Conservation (phyloP, 148 eudicot species). For the Pharnaceum exiguum region DNA sequence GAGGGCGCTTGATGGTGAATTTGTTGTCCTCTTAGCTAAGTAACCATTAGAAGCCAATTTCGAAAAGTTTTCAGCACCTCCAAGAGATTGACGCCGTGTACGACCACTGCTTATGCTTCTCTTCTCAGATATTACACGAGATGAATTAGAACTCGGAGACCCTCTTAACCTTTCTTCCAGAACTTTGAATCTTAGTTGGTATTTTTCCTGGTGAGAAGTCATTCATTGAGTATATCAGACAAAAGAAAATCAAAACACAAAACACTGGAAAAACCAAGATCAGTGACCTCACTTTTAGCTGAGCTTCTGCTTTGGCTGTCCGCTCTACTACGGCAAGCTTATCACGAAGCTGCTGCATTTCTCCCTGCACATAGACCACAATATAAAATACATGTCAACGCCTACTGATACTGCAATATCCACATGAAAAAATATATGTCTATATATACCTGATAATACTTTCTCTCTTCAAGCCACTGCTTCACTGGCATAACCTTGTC, state of each 20-base stretch:
- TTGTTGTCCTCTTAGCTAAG: slow-evolving; percentile 42
- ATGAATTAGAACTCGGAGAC: slow-evolving; percentile 32
- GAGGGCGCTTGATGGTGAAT: slow-evolving; percentile 35
- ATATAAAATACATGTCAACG: background rate
- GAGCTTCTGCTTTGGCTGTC: slow-evolving; percentile 91
- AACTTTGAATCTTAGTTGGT: slow-evolving; percentile 85
- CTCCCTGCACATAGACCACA: slow-evolving; percentile 40
- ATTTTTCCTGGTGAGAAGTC: slow-evolving; percentile 61
- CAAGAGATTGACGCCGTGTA: slow-evolving; percentile 70
- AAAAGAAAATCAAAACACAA: background rate
- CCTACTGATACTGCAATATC: background rate
- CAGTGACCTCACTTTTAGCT: slow-evolving; percentile 56
- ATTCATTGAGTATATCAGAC: slow-evolving; percentile 8
- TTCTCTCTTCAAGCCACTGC: slow-evolving; percentile 98
- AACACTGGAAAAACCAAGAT: background rate
- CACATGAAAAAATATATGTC: background rate
- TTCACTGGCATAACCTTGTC: slow-evolving; percentile 99
- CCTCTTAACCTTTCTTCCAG: slow-evolving; percentile 78
- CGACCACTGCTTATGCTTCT: slow-evolving; percentile 56
- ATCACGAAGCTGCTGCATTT: slow-evolving; percentile 89
- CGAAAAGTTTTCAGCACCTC: slow-evolving; percentile 62
- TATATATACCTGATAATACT: slow-evolving; percentile 67
- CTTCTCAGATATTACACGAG: slow-evolving; percentile 42
- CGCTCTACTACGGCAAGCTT: slow-evolving; percentile 87
- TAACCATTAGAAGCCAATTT: slow-evolving; percentile 56